A percentile compares a stretch with the other conserved stretches of the same genome.
These are phyloP conservation scores for Citrus medica DNA, from an alignment of 345 rosid species.

Conservation along the genomic window DNA sequence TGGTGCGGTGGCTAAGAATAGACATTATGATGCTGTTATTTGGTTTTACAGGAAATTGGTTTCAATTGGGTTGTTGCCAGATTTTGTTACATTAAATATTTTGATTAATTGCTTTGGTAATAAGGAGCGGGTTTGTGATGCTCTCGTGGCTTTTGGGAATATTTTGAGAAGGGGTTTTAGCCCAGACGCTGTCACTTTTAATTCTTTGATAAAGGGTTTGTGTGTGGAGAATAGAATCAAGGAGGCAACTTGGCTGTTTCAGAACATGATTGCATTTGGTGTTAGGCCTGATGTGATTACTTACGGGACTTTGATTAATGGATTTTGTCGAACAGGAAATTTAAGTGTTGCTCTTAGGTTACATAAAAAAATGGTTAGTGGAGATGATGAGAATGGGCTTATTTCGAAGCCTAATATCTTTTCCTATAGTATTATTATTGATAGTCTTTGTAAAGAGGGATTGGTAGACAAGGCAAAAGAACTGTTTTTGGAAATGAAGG, in stretches of 20 bases:
- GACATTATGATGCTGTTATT: not conserved
- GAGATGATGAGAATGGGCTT: not conserved
- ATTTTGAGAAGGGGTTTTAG: constrained; percentile 26
- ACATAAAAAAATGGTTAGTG: not conserved
- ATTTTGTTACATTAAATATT: constrained; percentile 28
- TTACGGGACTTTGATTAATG: constrained; percentile 1
- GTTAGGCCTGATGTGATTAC: constrained; percentile 16
- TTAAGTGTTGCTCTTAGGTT: not conserved
- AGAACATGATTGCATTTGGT: constrained; percentile 21
- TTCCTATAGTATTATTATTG: constrained; percentile 19
- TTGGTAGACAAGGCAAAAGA: constrained; percentile 23
- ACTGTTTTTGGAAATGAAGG: constrained; percentile 33
- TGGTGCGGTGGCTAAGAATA: constrained; percentile 2
- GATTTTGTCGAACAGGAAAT: not conserved
- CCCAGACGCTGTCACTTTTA: constrained; percentile 26
- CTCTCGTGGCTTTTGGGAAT: constrained; percentile 24
- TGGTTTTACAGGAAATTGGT: not conserved
- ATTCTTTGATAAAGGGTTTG: constrained; percentile 31
- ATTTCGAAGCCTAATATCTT: not conserved
- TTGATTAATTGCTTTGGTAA: constrained; percentile 21
- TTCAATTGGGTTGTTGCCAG: constrained; percentile 4
- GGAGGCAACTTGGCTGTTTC: constrained; percentile 4
- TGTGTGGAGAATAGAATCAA: constrained; percentile 9
- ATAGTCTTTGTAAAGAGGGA: constrained; percentile 28
- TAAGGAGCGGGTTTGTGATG: constrained; percentile 6